Base-by-base conservation (phyloP, 164 flowering plant species). In the Amborella trichopoda region DNA sequence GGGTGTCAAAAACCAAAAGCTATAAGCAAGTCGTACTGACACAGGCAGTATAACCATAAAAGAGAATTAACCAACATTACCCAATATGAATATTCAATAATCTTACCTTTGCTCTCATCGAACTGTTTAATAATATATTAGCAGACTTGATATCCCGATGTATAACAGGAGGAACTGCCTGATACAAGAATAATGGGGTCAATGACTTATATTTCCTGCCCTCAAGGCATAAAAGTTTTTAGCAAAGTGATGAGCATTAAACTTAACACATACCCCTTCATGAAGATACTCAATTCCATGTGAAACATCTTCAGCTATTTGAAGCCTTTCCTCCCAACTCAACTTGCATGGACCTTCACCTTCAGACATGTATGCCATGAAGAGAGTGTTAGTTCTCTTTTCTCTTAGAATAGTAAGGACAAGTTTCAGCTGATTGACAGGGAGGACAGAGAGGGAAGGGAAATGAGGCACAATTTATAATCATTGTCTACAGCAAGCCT, bases 281-380 rank as follows among this genome's bases (percentile, higher is more conserved):
- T 93, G 99, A 68, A 93, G 96, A 70, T 93, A 93, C 40, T 85
- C 91, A 47, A 93, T 79, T 50, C 96, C 99, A 67, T 88, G 99
- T 28, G 99, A 75, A 46, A 93, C 65, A 59, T 93, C 99, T 11
- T 82, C 81, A 46, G 94, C 94, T 53, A 88, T 68, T 63, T 85
- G 86, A 50, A 93, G 78, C 61, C 99, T 67, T 54, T 83, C 83
- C 24, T 85, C 91, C 99, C 99, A 93, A 62, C 67, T 80, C 71
- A 93, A 62, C 23, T 50, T 50, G 23, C 45, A 63, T 48, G 58
- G 57, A 44, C 67, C 75, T 59, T 72, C 80, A 62, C 67, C 96
- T 91, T 55, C 28, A 25, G 34, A 28, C 40, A 62, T 41, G 43
- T 8, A 56, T 4, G 63, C 21, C 55, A 64, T 20, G 24, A 40